Base-by-base conservation (phyloP, 2,329 filamentous ascomycete genomes). In the Colletotrichum sp. region DNA sequence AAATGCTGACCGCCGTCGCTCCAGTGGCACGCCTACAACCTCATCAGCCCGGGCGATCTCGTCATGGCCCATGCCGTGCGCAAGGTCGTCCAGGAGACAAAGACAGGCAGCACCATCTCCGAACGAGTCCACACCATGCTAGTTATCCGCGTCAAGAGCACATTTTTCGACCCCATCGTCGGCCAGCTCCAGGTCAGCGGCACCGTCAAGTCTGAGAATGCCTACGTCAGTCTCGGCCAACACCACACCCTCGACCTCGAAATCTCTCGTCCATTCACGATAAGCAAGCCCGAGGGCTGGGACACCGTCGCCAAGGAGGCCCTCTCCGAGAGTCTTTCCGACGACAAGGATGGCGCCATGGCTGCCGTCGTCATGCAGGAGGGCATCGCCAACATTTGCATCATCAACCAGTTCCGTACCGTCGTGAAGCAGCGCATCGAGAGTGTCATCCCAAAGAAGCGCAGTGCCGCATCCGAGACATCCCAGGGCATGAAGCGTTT, bases 321-420 rank as follows among this genome's bases (percentile, higher is more conserved):
- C 62, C 90, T 99, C 13, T 89, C 91, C 72, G 95, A 98, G 83
- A 94, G 96, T 1, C 90, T 96, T 16, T 93, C 95, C 80, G 92
- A 95, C 79, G 93, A 95, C 78, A 93, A 93, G 81, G 93, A 94
- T 77, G 96, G 95, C 1, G 94, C 96, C 77, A 90, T 98, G 22
- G 95, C 96, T 71, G 96, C 97, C 0, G 93, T 99, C 1, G 95
- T 99, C 29, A 96, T 99, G 94, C 95, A 98, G 80, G 96, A 99
- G 81, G 94, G 95, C 19, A 85, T 95, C 19, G 94, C 95, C 73
- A 95, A 96, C 83, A 94, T 97, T 78, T 96, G 95, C 84, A 89
- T 96, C 27, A 94, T 97, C 71, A 96, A 94, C 4, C 93, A 95
- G 81, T 93, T 94, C 83, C 94, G 95, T 79, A 96, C 95, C 5